Evolutionary conservation across 495 filamentous ascomycete species (phyloP).

Genomic region (Margaritispora aquatica): DNA sequence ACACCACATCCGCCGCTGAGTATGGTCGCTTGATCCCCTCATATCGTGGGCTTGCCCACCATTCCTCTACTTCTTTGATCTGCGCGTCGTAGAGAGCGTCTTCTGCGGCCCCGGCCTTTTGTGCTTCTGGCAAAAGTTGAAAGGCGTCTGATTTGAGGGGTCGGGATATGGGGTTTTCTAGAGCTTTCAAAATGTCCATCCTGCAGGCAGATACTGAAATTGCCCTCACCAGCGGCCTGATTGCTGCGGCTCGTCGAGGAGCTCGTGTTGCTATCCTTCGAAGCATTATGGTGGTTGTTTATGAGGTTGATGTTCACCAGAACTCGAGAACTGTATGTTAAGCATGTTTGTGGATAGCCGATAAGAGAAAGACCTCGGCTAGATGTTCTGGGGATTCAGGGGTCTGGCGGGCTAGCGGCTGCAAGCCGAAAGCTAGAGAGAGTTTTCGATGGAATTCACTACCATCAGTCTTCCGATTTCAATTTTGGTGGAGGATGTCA

Average conservation of each 20-base stretch:
- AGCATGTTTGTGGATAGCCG: too few relatives aligned
- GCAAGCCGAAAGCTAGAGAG: too few relatives aligned
- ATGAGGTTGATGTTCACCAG: too few relatives aligned
- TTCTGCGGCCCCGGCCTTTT: conserved; percentile 72
- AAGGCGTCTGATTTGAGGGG: conserved; percentile 62
- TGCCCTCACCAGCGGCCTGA: conserved; percentile 13
- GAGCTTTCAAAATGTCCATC: conserved; percentile 26
- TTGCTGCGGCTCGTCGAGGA: conserved; percentile 26
- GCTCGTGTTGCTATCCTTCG: conserved; percentile 28
- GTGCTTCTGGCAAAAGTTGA: conserved; percentile 66
- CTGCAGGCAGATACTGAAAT: conserved; percentile 24
- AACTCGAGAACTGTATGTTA: too few relatives aligned
- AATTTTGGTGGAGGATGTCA: too few relatives aligned
- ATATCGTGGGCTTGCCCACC: conserved; percentile 81
- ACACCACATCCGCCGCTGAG: conserved; percentile 82
- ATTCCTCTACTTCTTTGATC: conserved; percentile 73
- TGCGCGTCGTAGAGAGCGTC: conserved; percentile 75
- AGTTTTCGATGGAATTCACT: too few relatives aligned
- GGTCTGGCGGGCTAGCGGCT: too few relatives aligned
- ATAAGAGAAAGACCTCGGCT: too few relatives aligned
- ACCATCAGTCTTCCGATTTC: too few relatives aligned
- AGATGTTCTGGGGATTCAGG: too few relatives aligned
- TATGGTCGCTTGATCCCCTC: conserved; percentile 89
- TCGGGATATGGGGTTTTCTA: conserved; percentile 42
- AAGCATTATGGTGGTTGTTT: conserved; percentile 29